These are phyloP conservation scores for Cystobasidium onofrii DNA, from an alignment of 768 basidiomycete species.

Conservation along the genomic window DNA sequence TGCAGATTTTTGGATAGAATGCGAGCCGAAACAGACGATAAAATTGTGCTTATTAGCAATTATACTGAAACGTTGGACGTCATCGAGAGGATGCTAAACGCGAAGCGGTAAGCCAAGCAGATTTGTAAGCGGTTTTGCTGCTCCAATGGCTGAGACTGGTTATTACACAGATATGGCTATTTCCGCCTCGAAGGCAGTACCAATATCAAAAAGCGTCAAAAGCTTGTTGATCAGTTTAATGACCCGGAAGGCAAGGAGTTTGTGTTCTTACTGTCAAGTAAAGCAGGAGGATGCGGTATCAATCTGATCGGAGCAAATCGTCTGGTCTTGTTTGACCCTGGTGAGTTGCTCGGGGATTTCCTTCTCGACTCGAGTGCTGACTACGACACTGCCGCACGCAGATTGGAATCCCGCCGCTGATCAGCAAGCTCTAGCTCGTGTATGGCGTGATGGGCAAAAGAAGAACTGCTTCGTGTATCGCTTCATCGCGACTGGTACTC, in stretches of 20 bases:
- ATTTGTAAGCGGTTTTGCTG: too few species aligned
- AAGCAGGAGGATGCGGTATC: constrained; percentile 91
- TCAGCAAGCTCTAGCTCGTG: constrained; percentile 93
- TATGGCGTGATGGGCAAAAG: constrained; percentile 99
- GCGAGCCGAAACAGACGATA: constrained; percentile 72
- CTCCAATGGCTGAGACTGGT: too few species aligned
- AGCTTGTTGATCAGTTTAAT: constrained; percentile 86
- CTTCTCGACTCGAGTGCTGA: too few species aligned
- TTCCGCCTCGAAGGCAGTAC: constrained; percentile 41
- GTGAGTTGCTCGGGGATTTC: constrained; percentile 33
- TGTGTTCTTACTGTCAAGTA: constrained; percentile 82
- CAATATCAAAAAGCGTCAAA: constrained; percentile 60
- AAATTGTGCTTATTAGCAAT: constrained; percentile 89
- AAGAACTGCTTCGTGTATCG: constrained; percentile 99
- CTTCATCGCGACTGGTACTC: constrained; percentile 75
- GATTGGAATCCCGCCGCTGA: constrained; percentile 99
- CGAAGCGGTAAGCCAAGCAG: constrained; percentile 31
- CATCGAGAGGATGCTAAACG: constrained; percentile 54
- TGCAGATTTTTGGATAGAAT: constrained; percentile 53
- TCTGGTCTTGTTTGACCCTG: constrained; percentile 53
- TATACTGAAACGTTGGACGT: constrained; percentile 92
- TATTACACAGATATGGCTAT: constrained; percentile 35
- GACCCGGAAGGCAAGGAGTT: constrained; percentile 53
- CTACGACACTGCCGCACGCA: constrained; percentile 47
- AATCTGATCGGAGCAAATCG: constrained; percentile 89